phyloP scores from a whole-genome alignment of 1,284 basidiomycete species.

The Heliocybe sulcata region DNA sequence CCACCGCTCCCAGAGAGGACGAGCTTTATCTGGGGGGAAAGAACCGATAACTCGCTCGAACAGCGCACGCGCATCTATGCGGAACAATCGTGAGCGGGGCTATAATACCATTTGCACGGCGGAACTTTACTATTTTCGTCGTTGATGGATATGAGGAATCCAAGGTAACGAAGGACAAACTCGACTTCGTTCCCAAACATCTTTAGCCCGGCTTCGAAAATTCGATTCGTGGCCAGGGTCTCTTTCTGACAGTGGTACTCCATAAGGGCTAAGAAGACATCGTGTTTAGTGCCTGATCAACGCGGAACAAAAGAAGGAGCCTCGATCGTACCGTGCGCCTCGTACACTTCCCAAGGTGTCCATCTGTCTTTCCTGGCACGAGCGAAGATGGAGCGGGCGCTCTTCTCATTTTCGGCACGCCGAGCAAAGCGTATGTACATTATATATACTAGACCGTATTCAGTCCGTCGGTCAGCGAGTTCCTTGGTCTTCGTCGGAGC shows the following conservation, averaged over 20 bases:
- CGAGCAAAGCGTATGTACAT: slow-evolving; percentile 93
- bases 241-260: slow-evolving; percentile 95
- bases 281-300: neutral
- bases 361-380: slow-evolving; percentile 83
- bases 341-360: slow-evolving; percentile 90
- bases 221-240: slow-evolving; percentile 77
- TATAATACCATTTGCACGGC: slow-evolving; percentile 4
- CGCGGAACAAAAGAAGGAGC: slow-evolving; percentile 5
- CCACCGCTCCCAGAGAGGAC: slow-evolving; percentile 94
- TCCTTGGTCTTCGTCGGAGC: slow-evolving; percentile 43
- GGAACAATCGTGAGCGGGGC: slow-evolving; percentile 6
- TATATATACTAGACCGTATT: slow-evolving; percentile 65
- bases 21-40: slow-evolving; percentile 76
- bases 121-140: slow-evolving; percentile 84
- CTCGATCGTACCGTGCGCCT: slow-evolving; percentile 70
- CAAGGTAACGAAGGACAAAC: slow-evolving; percentile 85
- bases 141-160: slow-evolving; percentile 91
- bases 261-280: slow-evolving; percentile 65
- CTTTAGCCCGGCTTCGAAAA: slow-evolving; percentile 94
- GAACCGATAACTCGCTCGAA: slow-evolving; percentile 86
- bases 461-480: slow-evolving; percentile 53
- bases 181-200: slow-evolving; percentile 78
- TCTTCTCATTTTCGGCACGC: slow-evolving; percentile 79
- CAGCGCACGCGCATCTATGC: slow-evolving; percentile 85
- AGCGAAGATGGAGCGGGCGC: slow-evolving; percentile 74